Evolutionary conservation across 2,329 filamentous ascomycete species (phyloP).

Genomic region (Aspergillus pseudoglaucus): DNA sequence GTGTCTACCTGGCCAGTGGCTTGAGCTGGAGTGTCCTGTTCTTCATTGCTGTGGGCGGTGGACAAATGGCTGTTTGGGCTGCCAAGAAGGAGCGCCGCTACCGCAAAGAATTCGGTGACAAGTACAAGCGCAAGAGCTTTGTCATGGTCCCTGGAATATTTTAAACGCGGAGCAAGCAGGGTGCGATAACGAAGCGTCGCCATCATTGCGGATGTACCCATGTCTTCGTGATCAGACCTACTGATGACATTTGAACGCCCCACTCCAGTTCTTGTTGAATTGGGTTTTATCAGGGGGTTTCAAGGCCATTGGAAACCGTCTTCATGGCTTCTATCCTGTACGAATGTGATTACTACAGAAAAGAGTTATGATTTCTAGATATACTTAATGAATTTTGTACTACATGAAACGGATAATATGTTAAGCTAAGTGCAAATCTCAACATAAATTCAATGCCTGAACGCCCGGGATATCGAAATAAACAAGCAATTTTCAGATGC

Average conservation of each 20-base stretch:
- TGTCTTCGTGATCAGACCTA: too few relatives aligned
- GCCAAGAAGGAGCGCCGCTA: constrained; percentile 88
- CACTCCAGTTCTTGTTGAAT: too few relatives aligned
- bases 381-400: background rate
- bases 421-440: background rate
- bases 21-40: constrained; percentile 66
- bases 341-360: background rate
- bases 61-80: constrained; percentile 82
- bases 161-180: constrained; percentile 35
- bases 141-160: constrained; percentile 73
- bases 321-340: background rate
- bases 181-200: background rate
- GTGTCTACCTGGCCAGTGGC: constrained; percentile 70
- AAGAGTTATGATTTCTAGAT: background rate
- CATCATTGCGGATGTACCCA: too few relatives aligned
- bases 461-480: background rate
- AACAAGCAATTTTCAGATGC: constrained; percentile 8
- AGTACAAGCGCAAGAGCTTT: constrained; percentile 91
- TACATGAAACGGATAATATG: background rate
- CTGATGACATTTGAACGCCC: too few relatives aligned
- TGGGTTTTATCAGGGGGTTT: background rate
- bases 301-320: background rate
- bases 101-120: constrained; percentile 82
- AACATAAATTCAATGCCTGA: too few relatives aligned
- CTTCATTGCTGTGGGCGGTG: constrained; percentile 66